Percentiles rank a stretch among this genome's conserved stretches.
phyloP scores from a whole-genome alignment of 129 eudicot genomes.

The Chrysanthemum seticuspe region DNA sequence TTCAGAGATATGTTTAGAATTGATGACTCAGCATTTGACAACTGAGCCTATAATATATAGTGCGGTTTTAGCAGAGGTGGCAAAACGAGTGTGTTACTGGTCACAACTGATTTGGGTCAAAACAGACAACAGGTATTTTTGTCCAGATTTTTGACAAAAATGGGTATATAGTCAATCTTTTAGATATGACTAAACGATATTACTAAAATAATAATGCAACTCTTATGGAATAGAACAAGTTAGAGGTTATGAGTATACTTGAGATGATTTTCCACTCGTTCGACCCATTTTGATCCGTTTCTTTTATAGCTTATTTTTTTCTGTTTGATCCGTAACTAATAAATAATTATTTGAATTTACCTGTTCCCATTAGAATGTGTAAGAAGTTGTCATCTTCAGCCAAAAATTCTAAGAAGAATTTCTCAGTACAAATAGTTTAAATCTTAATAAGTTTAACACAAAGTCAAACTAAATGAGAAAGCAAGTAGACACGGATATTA shows the following conservation, averaged over 20 bases:
- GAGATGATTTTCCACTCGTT: background rate
- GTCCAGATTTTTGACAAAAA: background rate
- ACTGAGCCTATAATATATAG: background rate
- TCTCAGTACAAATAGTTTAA: background rate
- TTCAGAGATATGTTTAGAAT: background rate
- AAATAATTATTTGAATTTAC: background rate
- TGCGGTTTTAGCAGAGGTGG: background rate
- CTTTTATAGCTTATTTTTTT: background rate
- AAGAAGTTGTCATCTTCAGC: background rate
- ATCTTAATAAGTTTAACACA: background rate
- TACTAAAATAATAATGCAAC: no score
- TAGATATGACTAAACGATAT: background rate
- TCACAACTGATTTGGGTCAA: background rate
- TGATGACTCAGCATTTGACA: background rate
- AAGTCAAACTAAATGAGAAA: slow-evolving; percentile 26
- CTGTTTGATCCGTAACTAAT: background rate
- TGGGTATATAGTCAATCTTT: background rate
- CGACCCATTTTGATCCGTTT: background rate
- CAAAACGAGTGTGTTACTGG: background rate
- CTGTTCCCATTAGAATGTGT: background rate
- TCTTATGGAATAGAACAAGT: background rate
- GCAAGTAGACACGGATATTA: slow-evolving; percentile 14
- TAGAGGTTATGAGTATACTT: background rate
- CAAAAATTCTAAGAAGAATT: background rate
- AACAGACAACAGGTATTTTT: background rate